Evolutionary conservation across 2,329 filamentous ascomycete genomes (phyloP).

Genomic region (Sordariomycetes sp.): DNA sequence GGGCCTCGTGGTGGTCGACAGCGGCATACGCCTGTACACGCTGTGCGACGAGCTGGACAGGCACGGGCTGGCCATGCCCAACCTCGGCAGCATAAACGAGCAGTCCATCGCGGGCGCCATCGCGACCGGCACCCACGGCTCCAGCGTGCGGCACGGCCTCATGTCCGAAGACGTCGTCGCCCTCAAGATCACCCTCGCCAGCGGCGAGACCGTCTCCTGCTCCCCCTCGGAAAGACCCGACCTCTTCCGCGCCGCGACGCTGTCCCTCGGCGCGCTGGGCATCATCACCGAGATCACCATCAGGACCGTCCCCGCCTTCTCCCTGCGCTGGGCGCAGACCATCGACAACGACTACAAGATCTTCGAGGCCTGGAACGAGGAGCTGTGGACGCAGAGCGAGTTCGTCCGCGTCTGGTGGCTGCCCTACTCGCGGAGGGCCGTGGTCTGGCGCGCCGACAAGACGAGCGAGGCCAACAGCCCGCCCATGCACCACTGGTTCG

Average conservation of each 20-base stretch:
- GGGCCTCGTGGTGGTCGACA: conserved; percentile 66
- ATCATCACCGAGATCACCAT: conserved; percentile 88
- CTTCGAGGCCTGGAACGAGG: conserved; percentile 58
- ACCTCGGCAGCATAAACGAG: conserved; percentile 88
- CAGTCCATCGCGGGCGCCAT: conserved; percentile 92
- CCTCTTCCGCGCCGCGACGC: conserved; percentile 78
- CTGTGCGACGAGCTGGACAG: conserved; percentile 67
- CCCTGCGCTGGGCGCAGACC: conserved; percentile 79
- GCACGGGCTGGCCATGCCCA: conserved; percentile 76
- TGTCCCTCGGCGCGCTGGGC: conserved; percentile 82
- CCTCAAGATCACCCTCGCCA: conserved; percentile 72
- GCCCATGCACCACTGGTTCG: conserved; percentile 68
- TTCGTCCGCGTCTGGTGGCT: conserved; percentile 98
- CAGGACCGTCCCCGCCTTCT: conserved; percentile 68
- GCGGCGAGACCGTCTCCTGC: conserved; percentile 66
- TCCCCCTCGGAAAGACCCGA: conserved; percentile 59
- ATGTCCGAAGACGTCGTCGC: conserved; percentile 69
- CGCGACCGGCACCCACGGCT: conserved; percentile 87
- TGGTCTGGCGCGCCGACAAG: conserved; percentile 83
- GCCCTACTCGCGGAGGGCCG: conserved; percentile 79
- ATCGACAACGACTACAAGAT: conserved; percentile 63
- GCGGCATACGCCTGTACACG: conserved; percentile 74
- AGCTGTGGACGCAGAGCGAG: conserved; percentile 75
- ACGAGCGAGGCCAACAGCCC: conserved; percentile 52
- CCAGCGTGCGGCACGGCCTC: conserved; percentile 73